Conservation (phyloP, 345 rosid species). For the Garcia nutans region DNA sequence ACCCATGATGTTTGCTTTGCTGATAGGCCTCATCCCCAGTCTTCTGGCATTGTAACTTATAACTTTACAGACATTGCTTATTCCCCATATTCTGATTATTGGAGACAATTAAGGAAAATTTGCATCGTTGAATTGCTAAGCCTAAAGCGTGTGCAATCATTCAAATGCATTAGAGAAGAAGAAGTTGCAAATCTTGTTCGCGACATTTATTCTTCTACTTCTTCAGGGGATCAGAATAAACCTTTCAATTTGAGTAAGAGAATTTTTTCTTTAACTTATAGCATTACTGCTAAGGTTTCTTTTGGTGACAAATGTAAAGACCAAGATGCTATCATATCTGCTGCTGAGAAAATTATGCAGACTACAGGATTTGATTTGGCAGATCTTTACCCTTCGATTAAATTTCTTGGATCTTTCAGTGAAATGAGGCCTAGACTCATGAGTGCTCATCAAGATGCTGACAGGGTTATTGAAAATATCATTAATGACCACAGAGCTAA, state of each 20-base stretch:
- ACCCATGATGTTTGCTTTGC: neutral
- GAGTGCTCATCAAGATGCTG: neutral
- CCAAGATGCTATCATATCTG: too few species aligned
- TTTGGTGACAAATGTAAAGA: too few species aligned
- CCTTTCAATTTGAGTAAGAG: too few species aligned
- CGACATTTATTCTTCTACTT: neutral
- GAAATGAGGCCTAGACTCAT: neutral
- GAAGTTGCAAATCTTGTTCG: constrained; percentile 4
- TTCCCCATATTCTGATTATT: neutral
- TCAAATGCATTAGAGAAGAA: constrained; percentile 21
- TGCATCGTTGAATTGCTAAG: neutral
- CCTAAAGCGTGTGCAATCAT: neutral
- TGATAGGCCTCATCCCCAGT: neutral
- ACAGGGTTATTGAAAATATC: constrained; percentile 1
- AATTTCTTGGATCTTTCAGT: neutral
- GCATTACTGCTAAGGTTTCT: too few species aligned
- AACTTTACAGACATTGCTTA: neutral
- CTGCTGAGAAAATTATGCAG: neutral
- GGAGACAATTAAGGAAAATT: neutral
- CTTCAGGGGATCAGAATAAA: constrained; percentile 1
- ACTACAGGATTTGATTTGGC: constrained; percentile 2
- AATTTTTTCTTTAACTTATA: too few species aligned
- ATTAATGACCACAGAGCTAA: neutral
- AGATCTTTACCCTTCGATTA: constrained; percentile 14
- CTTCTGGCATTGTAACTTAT: neutral